Evolutionary conservation across 305 asterid genomes (phyloP).

Genomic region (Rubia balearica): DNA sequence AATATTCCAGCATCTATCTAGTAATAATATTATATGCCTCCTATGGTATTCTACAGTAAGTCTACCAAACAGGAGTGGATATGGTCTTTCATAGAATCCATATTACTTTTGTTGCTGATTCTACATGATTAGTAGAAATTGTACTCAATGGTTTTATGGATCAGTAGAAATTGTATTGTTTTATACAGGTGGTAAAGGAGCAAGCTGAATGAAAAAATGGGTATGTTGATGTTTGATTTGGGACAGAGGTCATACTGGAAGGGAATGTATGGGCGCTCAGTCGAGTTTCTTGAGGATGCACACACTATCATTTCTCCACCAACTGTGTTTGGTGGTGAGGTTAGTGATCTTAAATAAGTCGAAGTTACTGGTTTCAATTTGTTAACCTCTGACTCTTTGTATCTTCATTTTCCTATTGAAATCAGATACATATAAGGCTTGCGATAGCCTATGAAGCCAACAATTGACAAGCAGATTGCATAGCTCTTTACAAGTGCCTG

Average conservation of each 20-base stretch:
- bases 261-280: conserved; percentile 86
- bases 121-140: too few relatives aligned
- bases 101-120: conserved; percentile 29
- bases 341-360: conserved; percentile 22
- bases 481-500: conserved; percentile 62
- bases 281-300: conserved; percentile 97
- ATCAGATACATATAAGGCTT: conserved; percentile 95
- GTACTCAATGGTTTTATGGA: background rate
- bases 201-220: conserved; percentile 40
- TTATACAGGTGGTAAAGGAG: background rate
- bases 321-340: conserved; percentile 95
- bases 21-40: conserved; percentile 19
- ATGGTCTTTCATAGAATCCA: conserved; percentile 67
- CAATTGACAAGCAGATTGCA: conserved; percentile 86
- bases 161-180: too few relatives aligned
- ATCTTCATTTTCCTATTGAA: background rate
- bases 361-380: background rate
- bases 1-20: background rate
- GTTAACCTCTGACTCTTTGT: background rate
- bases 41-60: conserved; percentile 21
- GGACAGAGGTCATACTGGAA: conserved; percentile 88
- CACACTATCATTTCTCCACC: conserved; percentile 83
- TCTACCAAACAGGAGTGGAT: conserved; percentile 40
- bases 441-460: conserved; percentile 99
- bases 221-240: conserved; percentile 76